Base-by-base conservation (phyloP, 495 filamentous ascomycete species). In the Cercophora sp. region DNA sequence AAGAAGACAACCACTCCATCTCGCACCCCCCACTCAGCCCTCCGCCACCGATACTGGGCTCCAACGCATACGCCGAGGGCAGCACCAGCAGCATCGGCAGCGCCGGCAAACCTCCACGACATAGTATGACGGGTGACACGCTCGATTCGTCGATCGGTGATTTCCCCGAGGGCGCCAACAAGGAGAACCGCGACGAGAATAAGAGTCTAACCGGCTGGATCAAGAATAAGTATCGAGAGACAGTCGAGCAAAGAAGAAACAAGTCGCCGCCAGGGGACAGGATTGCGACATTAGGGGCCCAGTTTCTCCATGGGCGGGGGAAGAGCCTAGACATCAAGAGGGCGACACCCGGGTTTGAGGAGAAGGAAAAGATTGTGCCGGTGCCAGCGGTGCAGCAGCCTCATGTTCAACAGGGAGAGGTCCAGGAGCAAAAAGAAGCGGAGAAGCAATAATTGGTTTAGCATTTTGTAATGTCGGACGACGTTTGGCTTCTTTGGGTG, bases 201-300 rank as follows among this genome's bases (percentile, higher is more conserved):
- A 87, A 82, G 55, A 86, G 87, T n/a, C 77, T 89, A 4, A 77
- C 94, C 42, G 84, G 82, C 13, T 95, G 91, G 80, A 80, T 96
- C 57, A 88, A 88, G 62, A 85, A 83, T 55, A 95, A 93, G 69
- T 82, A 93, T 34, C 79, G 85, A 15, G 87, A 89, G 54, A 82
- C 79, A 8, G 77, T 69, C 1, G 82, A 85, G 63, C 84, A 87
- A 42, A 60, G 69, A 55, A 64, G 70, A 40, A 69, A 62, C 52
- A 79, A 74, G 54, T 75, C 72, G 16, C 75, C 74, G 13, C 72
- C 74, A 5, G 65, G 62, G 16, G 68, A 75, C 8, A 57, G 64
- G 15, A 60, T 39, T 37, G 59, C 20, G 16, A 58, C 47, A 25
- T 16, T 61, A 8, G 58, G 56, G 4, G 51, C 48, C 19, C 56